Conservation (phyloP, 108 stramenopile genomes). For the Ochromonas danica region DNA sequence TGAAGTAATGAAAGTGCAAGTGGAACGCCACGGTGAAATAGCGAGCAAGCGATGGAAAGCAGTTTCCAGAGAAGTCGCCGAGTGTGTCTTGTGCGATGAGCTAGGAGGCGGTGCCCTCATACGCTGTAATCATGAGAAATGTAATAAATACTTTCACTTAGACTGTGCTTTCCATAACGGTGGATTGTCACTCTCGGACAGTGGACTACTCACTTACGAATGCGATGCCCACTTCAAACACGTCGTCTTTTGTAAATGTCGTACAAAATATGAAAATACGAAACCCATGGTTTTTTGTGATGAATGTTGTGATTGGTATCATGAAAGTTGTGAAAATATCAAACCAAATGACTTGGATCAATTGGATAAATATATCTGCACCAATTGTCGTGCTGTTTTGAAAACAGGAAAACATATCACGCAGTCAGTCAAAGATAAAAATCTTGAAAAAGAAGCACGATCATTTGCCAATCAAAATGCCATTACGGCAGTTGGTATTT, state of each 20-base stretch:
- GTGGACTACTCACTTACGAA: not conserved
- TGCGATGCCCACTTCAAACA: not conserved
- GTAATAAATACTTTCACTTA: not conserved
- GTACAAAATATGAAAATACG: not conserved
- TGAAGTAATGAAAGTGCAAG: not conserved
- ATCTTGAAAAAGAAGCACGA: not conserved
- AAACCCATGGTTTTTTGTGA: slow-evolving; percentile 1
- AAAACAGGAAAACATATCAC: not conserved
- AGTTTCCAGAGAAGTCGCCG: not conserved
- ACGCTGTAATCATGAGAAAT: not conserved
- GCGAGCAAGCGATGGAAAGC: not conserved
- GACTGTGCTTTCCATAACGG: not conserved
- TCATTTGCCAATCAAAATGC: not conserved
- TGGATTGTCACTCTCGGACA: not conserved
- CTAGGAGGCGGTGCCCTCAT: not conserved
- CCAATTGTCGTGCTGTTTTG: not conserved
- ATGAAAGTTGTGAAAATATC: not conserved
- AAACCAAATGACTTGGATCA: not conserved
- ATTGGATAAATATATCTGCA: not conserved
- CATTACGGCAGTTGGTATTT: not conserved
- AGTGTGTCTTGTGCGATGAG: not conserved
- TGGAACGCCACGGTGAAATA: not conserved
- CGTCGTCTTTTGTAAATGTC: not conserved
- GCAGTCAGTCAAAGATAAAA: not conserved
- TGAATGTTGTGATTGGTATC: slow-evolving; percentile 10